phyloP scores from a whole-genome alignment of 345 rosid genomes.

The Streptanthus diversifolius region DNA sequence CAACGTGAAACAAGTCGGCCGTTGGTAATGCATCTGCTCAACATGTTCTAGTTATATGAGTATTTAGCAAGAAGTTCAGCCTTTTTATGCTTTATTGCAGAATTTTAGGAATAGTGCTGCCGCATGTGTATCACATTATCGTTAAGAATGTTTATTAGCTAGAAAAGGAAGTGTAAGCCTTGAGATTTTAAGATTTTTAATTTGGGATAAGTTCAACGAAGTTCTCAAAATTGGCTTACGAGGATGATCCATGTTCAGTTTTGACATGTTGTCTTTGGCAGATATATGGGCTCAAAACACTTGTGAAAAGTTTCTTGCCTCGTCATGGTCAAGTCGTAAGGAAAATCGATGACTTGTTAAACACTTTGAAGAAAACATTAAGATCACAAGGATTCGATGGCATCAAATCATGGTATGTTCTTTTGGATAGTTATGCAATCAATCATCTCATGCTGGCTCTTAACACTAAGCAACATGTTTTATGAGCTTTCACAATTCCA shows the following conservation, averaged over 20 bases:
- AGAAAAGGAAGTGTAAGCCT: slow-evolving; percentile 6
- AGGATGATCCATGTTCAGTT: slow-evolving; percentile 2
- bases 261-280: slow-evolving; percentile 37
- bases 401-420: slow-evolving; percentile 50
- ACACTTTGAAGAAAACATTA: slow-evolving; percentile 53
- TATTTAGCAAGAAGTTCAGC: slow-evolving; percentile 14
- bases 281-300: slow-evolving; percentile 80
- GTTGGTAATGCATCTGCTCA: slow-evolving; percentile 16
- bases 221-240: not conserved
- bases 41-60: slow-evolving; percentile 2
- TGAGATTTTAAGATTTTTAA: not conserved
- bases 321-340: slow-evolving; percentile 48
- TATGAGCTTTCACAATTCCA: slow-evolving; percentile 4
- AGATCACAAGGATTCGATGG: slow-evolving; percentile 41
- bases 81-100: slow-evolving; percentile 8
- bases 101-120: slow-evolving; percentile 7
- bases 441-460: slow-evolving; percentile 6
- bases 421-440: slow-evolving; percentile 14
- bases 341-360: slow-evolving; percentile 51
- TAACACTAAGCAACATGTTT: not conserved
- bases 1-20: not conserved
- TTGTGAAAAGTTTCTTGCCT: slow-evolving; percentile 81
- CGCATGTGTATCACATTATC: not conserved
- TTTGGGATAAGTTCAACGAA: not conserved
- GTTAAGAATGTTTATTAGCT: slow-evolving; percentile 11